phyloP scores from a whole-genome alignment of 345 rosid species.

The Brassica napus region Da-Ae NC_063434.1:26093001-26093500 shows the following conservation, averaged over 20 bases:
- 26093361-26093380: not conserved
- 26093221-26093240: slow-evolving; percentile 95
- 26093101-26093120: slow-evolving; percentile 98
- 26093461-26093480: slow-evolving; percentile 84
- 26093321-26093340: slow-evolving; percentile 5
- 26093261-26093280: slow-evolving; percentile 70
- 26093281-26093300: slow-evolving; percentile 61
- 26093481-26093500: slow-evolving; percentile 81
- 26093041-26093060: not conserved
- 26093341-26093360: slow-evolving; percentile 1
- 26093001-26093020: not conserved
- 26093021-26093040: not conserved
- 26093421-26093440: slow-evolving; percentile 80
- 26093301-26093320: slow-evolving; percentile 1
- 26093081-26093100: slow-evolving; percentile 23
- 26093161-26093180: slow-evolving; percentile 48
- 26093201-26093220: slow-evolving; percentile 84
- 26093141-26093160: slow-evolving; percentile 69
- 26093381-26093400: not conserved
- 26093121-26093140: slow-evolving; percentile 99
- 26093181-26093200: slow-evolving; percentile 86
- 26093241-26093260: slow-evolving; percentile 91
- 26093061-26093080: not conserved
- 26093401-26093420: slow-evolving; percentile 46
- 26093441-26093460: slow-evolving; percentile 92